Evolutionary conservation across 352 stramenopile species (phyloP).

Genomic region (Sclerospora graminicola): DNA sequence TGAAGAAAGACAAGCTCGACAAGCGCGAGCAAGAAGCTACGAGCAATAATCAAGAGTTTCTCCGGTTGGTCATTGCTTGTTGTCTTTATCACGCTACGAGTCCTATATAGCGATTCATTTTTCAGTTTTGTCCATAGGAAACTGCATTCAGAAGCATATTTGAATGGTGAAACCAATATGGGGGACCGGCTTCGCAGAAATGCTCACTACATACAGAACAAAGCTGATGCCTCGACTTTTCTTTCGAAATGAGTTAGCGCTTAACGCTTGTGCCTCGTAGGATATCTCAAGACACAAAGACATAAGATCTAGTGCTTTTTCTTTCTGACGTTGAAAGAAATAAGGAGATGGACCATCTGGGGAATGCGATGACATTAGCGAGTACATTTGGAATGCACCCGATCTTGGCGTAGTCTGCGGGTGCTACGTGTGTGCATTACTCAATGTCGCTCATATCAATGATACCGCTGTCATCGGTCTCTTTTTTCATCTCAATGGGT

Average conservation of each 20-base stretch:
- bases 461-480: conserved; percentile 69
- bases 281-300: too few species aligned
- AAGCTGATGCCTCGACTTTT: conserved; percentile 72
- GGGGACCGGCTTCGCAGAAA: conserved; percentile 67
- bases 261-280: too few species aligned
- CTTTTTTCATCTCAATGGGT: conserved; percentile 57
- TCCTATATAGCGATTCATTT: background rate
- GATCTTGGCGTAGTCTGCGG: conserved; percentile 4
- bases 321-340: conserved; percentile 12
- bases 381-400: too few species aligned
- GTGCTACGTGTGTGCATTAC: conserved; percentile 4
- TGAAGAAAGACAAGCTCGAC: conserved; percentile 49
- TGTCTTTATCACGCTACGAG: too few species aligned
- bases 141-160: conserved; percentile 63
- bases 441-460: conserved; percentile 81
- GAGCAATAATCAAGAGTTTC: conserved; percentile 56
- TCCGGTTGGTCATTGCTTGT: conserved; percentile 32
- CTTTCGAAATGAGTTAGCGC: conserved; percentile 42
- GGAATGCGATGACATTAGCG: too few species aligned
- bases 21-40: conserved; percentile 37
- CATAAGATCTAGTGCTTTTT: conserved; percentile 17
- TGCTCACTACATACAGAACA: conserved; percentile 78
- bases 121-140: conserved; percentile 24
- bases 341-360: conserved; percentile 13
- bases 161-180: conserved; percentile 52